Evolutionary conservation across 2,329 filamentous ascomycete genomes (phyloP), one percentile per base, ranked within the genome.

Genomic region (Aureobasidium uvarum): DNA sequence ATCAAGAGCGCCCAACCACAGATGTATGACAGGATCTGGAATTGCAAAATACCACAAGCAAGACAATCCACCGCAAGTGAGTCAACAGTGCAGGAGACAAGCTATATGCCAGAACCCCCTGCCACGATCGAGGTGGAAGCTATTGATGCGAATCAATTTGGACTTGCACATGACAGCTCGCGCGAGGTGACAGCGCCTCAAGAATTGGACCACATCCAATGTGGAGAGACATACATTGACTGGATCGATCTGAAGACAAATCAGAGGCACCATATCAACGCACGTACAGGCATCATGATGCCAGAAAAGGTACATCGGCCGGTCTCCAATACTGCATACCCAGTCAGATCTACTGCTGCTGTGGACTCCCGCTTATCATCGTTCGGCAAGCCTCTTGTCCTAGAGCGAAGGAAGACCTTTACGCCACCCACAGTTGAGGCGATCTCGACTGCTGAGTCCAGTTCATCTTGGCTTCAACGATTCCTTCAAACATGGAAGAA

Each of bases 401-500:
- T 80, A 2, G 64, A 72, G 33, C 67, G 70, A 10, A 68, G 73
- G 33, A 23, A 51, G 3, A 23, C 20, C 16, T 23, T n/a, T 4
- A 8, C 31, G 11, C 20, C n/a, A 8, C 25, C 8, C n/a, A 54
- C 33, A n/a, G 31, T 11, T 16, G 33, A 50, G 28, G 7, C 14
- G 7, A 10, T 13, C 11, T 33, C 55, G 14, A 31, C 23, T 20
- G 14, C 41, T 13, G n/a, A 20, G 1, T 14, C 43, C 13, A 8
- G 43, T 14, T 58, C 48, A 10, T 56, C 56, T 11, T 92, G 89
- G 89, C 46, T 77, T 92, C 2, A 79, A 81, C 10, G 77, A 81
- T 7, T 71, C 94, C 7, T 75, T 92, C 74, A 81, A 41, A 80
- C 79, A 10, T 96, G 91, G 91, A 77, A 89, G 10, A 96, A 93